Conservation (phyloP, 2,329 filamentous ascomycete genomes). For the Colletotrichum magnum region DNA sequence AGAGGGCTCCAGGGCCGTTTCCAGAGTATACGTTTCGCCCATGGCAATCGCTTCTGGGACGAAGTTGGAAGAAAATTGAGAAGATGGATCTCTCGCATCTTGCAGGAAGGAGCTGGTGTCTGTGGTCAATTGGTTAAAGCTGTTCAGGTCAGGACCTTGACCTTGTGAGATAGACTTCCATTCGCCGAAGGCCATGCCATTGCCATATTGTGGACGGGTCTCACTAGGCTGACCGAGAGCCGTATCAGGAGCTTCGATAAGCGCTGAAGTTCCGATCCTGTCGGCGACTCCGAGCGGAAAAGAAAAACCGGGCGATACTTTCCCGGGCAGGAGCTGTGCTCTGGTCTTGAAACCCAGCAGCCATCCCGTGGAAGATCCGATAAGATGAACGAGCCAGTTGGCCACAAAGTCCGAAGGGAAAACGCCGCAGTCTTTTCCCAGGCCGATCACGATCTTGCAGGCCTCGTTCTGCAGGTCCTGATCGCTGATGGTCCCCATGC, state of each 20-base stretch:
- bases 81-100: too few relatives aligned
- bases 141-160: not conserved
- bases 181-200: not conserved
- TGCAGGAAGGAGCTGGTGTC: not conserved
- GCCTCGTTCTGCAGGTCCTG: conserved; percentile 43
- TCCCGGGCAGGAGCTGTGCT: not conserved
- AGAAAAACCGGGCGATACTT: not conserved
- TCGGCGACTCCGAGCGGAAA: not conserved
- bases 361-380: conserved; percentile 33
- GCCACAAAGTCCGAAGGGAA: conserved; percentile 32
- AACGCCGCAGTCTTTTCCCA: conserved; percentile 30
- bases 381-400: conserved; percentile 33
- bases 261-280: not conserved
- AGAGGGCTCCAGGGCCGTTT: not conserved
- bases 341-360: conserved; percentile 17
- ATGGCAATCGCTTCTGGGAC: not conserved
- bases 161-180: not conserved
- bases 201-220: not conserved
- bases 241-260: not conserved
- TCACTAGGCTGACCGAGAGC: not conserved
- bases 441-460: conserved; percentile 32
- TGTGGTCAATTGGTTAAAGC: not conserved
- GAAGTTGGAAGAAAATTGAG: not conserved
- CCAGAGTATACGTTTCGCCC: not conserved
- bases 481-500: conserved; percentile 13